These are phyloP conservation scores for Stygiomarasmius scandens DNA, from an alignment of 1,284 basidiomycete species.

Conservation along the genomic window DNA sequence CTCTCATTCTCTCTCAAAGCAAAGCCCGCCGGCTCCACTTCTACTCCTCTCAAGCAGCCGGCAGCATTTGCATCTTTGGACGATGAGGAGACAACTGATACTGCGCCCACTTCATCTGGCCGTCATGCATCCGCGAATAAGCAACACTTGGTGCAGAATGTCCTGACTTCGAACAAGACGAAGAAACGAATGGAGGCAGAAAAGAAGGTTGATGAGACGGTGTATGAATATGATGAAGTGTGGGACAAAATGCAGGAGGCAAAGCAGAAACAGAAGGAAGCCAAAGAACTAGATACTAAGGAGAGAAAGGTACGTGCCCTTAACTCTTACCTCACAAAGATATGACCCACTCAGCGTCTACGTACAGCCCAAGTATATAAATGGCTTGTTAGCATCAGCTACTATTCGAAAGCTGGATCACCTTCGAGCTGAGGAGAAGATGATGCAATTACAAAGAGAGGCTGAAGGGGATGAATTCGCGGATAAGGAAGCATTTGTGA, in stretches of 20 bases:
- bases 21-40: constrained; percentile 49
- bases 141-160: constrained; percentile 58
- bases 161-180: constrained; percentile 58
- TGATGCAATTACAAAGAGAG: constrained; percentile 93
- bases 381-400: constrained; percentile 80
- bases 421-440: constrained; percentile 96
- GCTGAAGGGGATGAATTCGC: constrained; percentile 92
- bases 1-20: constrained; percentile 79
- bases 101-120: constrained; percentile 41
- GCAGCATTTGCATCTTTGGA: constrained; percentile 62
- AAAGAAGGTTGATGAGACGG: constrained; percentile 77
- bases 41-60: constrained; percentile 62
- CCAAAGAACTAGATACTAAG: constrained; percentile 71
- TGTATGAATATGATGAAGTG: constrained; percentile 96
- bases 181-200: constrained; percentile 77
- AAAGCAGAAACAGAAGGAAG: constrained; percentile 73
- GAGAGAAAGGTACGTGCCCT: constrained; percentile 69
- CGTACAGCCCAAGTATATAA: constrained; percentile 90
- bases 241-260: constrained; percentile 95
- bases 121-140: constrained; percentile 50
- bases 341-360: constrained; percentile 15
- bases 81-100: constrained; percentile 63
- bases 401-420: constrained; percentile 87
- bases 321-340: neutral
- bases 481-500: constrained; percentile 97